Evolutionary conservation across 139 green algal species (phyloP), one percentile per base, ranked within the genome.

Genomic region (Chlamydomonas sp.): DNA sequence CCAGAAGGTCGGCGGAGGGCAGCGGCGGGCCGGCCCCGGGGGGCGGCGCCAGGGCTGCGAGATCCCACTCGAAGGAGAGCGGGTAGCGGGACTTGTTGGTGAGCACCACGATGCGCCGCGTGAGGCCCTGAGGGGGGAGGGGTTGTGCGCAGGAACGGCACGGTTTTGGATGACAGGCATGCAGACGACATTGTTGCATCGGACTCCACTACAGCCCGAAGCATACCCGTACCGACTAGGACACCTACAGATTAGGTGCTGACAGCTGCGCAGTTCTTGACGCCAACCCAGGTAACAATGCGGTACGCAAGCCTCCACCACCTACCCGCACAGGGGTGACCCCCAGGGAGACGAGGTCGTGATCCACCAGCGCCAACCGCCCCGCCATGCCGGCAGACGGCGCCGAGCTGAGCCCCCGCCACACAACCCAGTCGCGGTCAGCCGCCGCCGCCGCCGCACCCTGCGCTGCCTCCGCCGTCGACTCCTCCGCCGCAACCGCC

Each of bases 71-170:
- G 69, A 89, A 93, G 61, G 82, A 66, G 49, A 93, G 66, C 5
- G 90, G 90, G 87, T 91, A 93, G 7, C 69, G 72, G 79, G 82
- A 86, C 69, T 84, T 93, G 84, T 93, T 93, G 66, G 87, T 93
- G 60, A 93, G 84, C 68, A 91, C 75, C 58, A 91, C n/a, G 69
- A 93, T 66, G 18, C 87, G 90, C 20, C 90, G 78, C 8, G 78
- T 89, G 12, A 91, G 64, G 74, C 84, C 84, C 83, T 89, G 88
- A 1, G 78, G 31, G 31, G 31, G 31, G 31, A 49, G 31, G 31
- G 31, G 31, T 49, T 49, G 31, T 49, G 31, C 31, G 31, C 31
- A 49, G 31, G 31, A 49, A 49, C 31, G 31, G 31, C 31, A 49
- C 31, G 31, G 31, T 49, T 49, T 49, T 49, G 31, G 31, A 49